Evolutionary conservation across 495 filamentous ascomycete genomes (phyloP).

Genomic region (Staphylotrichum longicolle): DNA sequence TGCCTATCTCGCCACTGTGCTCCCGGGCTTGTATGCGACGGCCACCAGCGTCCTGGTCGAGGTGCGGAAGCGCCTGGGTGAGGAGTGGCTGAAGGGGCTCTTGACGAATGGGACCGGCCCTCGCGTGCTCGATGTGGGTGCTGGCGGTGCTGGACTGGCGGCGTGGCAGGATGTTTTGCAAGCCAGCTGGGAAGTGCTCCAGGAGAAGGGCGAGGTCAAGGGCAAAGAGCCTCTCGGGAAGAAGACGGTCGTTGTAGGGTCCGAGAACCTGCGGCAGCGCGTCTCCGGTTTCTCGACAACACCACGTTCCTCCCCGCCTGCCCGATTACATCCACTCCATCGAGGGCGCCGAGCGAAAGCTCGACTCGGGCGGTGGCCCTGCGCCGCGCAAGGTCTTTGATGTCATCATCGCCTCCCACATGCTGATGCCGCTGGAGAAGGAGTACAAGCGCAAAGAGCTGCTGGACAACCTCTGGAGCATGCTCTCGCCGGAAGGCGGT

Average conservation of each 20-base stretch:
- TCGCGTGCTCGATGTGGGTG: conserved; percentile 79
- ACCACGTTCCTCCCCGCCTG: conserved; percentile 86
- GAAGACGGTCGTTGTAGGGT: conserved; percentile 52
- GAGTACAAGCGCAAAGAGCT: conserved; percentile 70
- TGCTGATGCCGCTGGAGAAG: conserved; percentile 67
- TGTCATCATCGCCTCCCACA: conserved; percentile 84
- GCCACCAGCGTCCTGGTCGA: conserved; percentile 73
- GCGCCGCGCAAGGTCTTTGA: conserved; percentile 76
- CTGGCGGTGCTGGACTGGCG: conserved; percentile 76
- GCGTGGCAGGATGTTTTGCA: conserved; percentile 82
- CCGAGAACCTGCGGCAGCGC: conserved; percentile 63
- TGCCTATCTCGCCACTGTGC: conserved; percentile 70
- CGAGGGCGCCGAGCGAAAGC: conserved; percentile 38
- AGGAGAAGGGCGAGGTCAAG: conserved; percentile 46
- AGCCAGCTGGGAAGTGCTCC: conserved; percentile 72
- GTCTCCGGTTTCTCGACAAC: conserved; percentile 76
- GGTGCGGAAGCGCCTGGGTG: conserved; percentile 77
- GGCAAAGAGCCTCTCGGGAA: conserved; percentile 43
- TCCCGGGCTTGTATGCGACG: conserved; percentile 78
- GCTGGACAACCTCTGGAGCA: conserved; percentile 82
- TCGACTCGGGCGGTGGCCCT: conserved; percentile 40
- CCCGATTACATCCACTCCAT: conserved; percentile 79
- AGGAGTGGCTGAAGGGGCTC: conserved; percentile 70
- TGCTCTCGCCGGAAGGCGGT: conserved; percentile 80
- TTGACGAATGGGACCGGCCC: conserved; percentile 64